Conservation (phyloP, 352 stramenopile species). For the Pythium rishiriense region DNA sequence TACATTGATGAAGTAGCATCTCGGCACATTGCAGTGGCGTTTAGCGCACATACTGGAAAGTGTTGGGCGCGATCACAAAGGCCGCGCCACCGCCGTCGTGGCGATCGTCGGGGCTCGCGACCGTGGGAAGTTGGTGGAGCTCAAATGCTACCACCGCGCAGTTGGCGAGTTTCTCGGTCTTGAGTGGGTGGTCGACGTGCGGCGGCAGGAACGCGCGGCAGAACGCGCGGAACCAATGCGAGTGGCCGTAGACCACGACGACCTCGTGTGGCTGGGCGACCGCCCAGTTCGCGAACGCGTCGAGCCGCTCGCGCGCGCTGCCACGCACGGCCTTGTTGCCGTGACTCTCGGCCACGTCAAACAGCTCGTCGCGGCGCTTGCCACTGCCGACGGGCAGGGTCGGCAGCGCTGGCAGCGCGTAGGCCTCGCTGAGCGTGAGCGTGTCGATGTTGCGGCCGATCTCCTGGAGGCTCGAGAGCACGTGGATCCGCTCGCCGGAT, state of each 20-base stretch:
- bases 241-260: slow-evolving; percentile 84
- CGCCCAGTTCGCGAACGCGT: slow-evolving; percentile 67
- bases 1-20: slow-evolving; percentile 6
- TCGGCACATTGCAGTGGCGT: not conserved
- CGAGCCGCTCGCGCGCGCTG: slow-evolving; percentile 53
- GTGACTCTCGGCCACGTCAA: slow-evolving; percentile 73
- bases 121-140: slow-evolving; percentile 48
- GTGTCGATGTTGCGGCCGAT: slow-evolving; percentile 87
- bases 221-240: slow-evolving; percentile 85
- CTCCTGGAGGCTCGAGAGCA: slow-evolving; percentile 83
- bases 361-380: slow-evolving; percentile 64
- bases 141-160: slow-evolving; percentile 77
- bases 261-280: slow-evolving; percentile 58
- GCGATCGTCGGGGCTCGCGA: too few species aligned
- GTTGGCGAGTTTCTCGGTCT: slow-evolving; percentile 72
- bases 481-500: slow-evolving; percentile 65
- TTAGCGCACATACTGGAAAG: slow-evolving; percentile 34
- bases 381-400: slow-evolving; percentile 26
- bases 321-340: slow-evolving; percentile 80
- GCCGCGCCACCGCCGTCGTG: slow-evolving; percentile 6
- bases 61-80: slow-evolving; percentile 12
- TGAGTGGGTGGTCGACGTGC: slow-evolving; percentile 40
- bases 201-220: slow-evolving; percentile 76
- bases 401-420: slow-evolving; percentile 38
- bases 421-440: slow-evolving; percentile 64